phyloP scores from a whole-genome alignment of 2,329 filamentous ascomycete species.

The Blumeria hordei region DNA sequence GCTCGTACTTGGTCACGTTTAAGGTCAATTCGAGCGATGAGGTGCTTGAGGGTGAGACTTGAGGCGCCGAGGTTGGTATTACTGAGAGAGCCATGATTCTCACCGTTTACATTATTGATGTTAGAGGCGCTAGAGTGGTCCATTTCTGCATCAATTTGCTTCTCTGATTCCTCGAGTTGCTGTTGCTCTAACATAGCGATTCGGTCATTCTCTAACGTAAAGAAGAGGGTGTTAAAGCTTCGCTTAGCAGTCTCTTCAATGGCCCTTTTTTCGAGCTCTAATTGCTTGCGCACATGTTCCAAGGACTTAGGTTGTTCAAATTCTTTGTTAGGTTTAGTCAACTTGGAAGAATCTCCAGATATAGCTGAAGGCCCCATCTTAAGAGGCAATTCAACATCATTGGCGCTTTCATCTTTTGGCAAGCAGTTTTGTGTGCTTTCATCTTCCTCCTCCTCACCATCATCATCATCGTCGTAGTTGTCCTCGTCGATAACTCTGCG shows the following conservation, averaged over 20 bases:
- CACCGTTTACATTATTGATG: constrained; percentile 25
- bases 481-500: constrained; percentile 63
- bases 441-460: constrained; percentile 46
- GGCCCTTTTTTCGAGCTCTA: constrained; percentile 77
- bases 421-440: constrained; percentile 27
- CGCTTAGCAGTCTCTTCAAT: constrained; percentile 74
- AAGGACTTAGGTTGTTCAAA: constrained; percentile 39
- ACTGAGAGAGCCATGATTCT: constrained; percentile 70
- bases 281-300: constrained; percentile 75
- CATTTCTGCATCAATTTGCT: constrained; percentile 89
- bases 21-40: constrained; percentile 85
- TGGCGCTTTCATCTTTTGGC: constrained; percentile 24
- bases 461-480: constrained; percentile 71
- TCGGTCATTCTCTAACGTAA: constrained; percentile 82
- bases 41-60: constrained; percentile 84
- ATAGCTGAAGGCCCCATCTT: constrained; percentile 45
- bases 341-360: constrained; percentile 17
- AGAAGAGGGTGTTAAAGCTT: constrained; percentile 83
- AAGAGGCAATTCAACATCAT: constrained; percentile 37
- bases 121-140: constrained; percentile 35
- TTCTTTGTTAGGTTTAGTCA: constrained; percentile 25
- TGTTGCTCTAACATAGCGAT: constrained; percentile 97
- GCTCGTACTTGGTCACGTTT: constrained; percentile 77
- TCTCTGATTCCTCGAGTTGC: constrained; percentile 84
- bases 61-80: constrained; percentile 89